These are phyloP conservation scores for Adenanthera pavonina DNA, from an alignment of 306 rosid species.

Conservation along the genomic window DNA sequence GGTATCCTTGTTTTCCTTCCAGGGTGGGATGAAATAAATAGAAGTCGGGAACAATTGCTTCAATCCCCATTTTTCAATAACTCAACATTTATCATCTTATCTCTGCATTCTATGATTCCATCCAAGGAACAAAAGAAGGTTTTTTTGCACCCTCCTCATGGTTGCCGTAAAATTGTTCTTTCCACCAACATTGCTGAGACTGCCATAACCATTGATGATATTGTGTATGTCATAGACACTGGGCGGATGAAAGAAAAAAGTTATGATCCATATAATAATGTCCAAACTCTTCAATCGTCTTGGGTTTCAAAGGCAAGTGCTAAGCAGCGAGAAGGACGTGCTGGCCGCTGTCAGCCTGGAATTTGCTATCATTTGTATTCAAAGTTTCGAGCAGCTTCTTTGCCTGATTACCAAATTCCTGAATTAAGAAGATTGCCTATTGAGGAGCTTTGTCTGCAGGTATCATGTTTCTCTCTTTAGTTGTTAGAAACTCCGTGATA, in stretches of 20 bases:
- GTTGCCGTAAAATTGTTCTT: conserved; percentile 92
- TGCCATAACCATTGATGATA: conserved; percentile 92
- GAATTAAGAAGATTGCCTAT: conserved; percentile 94
- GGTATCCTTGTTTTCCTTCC: conserved; percentile 95
- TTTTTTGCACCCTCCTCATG: conserved; percentile 62
- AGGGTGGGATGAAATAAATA: conserved; percentile 97
- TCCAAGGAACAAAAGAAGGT: conserved; percentile 77
- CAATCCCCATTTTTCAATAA: conserved; percentile 62
- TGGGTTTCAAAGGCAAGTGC: conserved; percentile 99
- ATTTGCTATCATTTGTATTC: conserved; percentile 92
- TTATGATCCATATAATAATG: conserved; percentile 88
- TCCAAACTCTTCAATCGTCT: conserved; percentile 90
- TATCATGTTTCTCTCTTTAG: conserved; percentile 42
- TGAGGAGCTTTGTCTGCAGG: conserved; percentile 97
- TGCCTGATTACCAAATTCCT: conserved; percentile 86
- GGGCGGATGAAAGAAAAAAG: conserved; percentile 93
- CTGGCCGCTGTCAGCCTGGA: conserved; percentile 99
- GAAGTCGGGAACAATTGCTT: conserved; percentile 64
- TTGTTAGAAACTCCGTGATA: conserved; percentile 18
- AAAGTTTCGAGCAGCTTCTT: conserved; percentile 63
- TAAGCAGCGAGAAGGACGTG: conserved; percentile 95
- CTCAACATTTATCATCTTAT: conserved; percentile 54
- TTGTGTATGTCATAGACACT: conserved; percentile 87
- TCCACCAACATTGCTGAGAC: conserved; percentile 97
- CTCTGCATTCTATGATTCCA: conserved; percentile 95